Evolutionary conservation across 2,329 filamentous ascomycete genomes (phyloP).

Genomic region (Penicillium sp.): DNA sequence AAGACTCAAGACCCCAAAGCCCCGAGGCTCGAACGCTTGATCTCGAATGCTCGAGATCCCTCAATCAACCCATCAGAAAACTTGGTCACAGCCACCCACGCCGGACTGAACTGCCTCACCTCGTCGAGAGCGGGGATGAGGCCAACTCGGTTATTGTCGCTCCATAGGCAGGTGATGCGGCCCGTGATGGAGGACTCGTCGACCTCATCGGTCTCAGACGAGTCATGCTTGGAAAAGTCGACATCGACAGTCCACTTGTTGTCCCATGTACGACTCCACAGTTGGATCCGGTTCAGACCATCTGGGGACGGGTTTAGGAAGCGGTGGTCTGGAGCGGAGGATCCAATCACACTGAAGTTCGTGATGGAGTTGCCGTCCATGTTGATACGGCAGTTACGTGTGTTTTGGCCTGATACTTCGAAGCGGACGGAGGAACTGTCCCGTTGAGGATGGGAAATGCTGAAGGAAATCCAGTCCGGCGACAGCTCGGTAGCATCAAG

Average conservation of each 20-base stretch:
- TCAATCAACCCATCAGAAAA: conserved; percentile 75
- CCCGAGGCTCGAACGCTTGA: conserved; percentile 24
- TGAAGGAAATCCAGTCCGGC: conserved; percentile 66
- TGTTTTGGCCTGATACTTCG: conserved; percentile 68
- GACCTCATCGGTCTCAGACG: conserved; percentile 31
- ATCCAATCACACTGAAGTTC: conserved; percentile 62
- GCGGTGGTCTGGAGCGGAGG: conserved; percentile 58
- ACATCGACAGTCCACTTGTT: conserved; percentile 74
- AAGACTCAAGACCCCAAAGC: background rate
- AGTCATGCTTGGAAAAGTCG: conserved; percentile 41
- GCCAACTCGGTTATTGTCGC: conserved; percentile 70
- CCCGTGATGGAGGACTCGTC: conserved; percentile 53
- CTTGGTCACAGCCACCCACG: conserved; percentile 78
- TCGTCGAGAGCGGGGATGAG: conserved; percentile 83
- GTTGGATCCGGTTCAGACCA: conserved; percentile 65
- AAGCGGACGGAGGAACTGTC: conserved; percentile 56
- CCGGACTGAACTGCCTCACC: conserved; percentile 68
- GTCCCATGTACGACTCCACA: conserved; percentile 81
- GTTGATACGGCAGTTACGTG: conserved; percentile 70
- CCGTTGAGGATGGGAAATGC: conserved; percentile 46
- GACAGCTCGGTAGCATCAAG: conserved; percentile 32
- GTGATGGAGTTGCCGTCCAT: conserved; percentile 65
- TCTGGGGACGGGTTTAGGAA: conserved; percentile 62
- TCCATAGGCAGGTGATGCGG: conserved; percentile 76
- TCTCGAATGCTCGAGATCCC: conserved; percentile 66